Evolutionary conservation across 1,139 yeast species (phyloP).

Genomic region (Yamadazyma jaroonii): DNA sequence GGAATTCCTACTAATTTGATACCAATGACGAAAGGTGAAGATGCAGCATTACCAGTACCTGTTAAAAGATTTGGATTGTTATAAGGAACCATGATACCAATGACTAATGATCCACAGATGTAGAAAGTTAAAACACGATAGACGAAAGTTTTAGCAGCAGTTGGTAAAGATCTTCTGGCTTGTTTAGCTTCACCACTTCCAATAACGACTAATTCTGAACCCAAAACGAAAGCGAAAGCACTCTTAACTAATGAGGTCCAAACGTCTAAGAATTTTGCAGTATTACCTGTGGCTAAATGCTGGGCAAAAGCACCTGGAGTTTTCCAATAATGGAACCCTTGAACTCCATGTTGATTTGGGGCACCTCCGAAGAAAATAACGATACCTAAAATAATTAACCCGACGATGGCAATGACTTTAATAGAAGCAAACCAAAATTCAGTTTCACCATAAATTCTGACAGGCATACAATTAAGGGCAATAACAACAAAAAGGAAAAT

Average conservation of each 20-base stretch:
- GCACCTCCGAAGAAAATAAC: conserved; percentile 34
- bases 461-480: conserved; percentile 21
- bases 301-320: conserved; percentile 24
- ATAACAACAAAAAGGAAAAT: conserved; percentile 24
- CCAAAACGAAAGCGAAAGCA: conserved; percentile 33
- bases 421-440: conserved; percentile 30
- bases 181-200: conserved; percentile 48
- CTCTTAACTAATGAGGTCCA: conserved; percentile 29
- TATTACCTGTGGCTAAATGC: conserved; percentile 18
- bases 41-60: conserved; percentile 37
- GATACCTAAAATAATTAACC: conserved; percentile 24
- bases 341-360: conserved; percentile 18
- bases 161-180: conserved; percentile 47
- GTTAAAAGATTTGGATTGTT: conserved; percentile 35
- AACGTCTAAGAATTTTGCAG: conserved; percentile 26
- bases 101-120: conserved; percentile 39
- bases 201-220: conserved; percentile 51
- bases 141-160: conserved; percentile 46
- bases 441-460: conserved; percentile 31
- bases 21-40: conserved; percentile 56
- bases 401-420: conserved; percentile 25
- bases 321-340: conserved; percentile 31
- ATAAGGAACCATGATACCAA: conserved; percentile 46
- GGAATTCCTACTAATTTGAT: conserved; percentile 47
- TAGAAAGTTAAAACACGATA: conserved; percentile 45